Evolutionary conservation across 2,329 filamentous ascomycete genomes (phyloP).

Genomic region (Apiospora koreana): DNA sequence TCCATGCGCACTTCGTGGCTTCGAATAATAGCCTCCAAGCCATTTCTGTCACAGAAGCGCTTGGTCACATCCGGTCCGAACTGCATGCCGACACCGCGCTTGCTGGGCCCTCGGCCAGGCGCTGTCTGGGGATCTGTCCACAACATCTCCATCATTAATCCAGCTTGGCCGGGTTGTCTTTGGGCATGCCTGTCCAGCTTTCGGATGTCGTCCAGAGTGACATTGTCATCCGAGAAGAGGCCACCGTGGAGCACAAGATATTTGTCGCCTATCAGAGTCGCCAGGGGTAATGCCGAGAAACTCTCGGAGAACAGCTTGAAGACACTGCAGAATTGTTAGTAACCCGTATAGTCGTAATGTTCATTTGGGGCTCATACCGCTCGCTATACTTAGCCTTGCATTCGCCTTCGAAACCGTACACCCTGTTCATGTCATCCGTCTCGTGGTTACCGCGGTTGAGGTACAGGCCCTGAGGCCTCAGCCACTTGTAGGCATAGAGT

Average conservation of each 20-base stretch:
- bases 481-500: constrained; percentile 95
- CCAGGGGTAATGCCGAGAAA: constrained; percentile 90
- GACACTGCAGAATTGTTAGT: constrained; percentile 48
- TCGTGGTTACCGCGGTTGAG: constrained; percentile 98
- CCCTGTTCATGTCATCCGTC: constrained; percentile 98
- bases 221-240: constrained; percentile 92
- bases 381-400: constrained; percentile 99
- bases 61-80: constrained; percentile 97
- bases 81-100: constrained; percentile 93
- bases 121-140: constrained; percentile 95
- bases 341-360: neutral
- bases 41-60: constrained; percentile 94
- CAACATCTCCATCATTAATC: constrained; percentile 99
- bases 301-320: constrained; percentile 99
- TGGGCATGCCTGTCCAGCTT: constrained; percentile 90
- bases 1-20: constrained; percentile 99
- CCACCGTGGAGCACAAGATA: constrained; percentile 93
- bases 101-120: constrained; percentile 88
- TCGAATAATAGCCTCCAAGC: constrained; percentile 90
- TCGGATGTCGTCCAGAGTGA: constrained; percentile 89
- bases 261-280: constrained; percentile 87
- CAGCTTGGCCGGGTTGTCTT: constrained; percentile 87
- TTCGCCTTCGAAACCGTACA: constrained; percentile 97
- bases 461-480: constrained; percentile 86
- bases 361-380: constrained; percentile 40